These are phyloP conservation scores for Puccinia horiana DNA, from an alignment of 1,284 basidiomycete genomes.

Conservation along the genomic window DNA sequence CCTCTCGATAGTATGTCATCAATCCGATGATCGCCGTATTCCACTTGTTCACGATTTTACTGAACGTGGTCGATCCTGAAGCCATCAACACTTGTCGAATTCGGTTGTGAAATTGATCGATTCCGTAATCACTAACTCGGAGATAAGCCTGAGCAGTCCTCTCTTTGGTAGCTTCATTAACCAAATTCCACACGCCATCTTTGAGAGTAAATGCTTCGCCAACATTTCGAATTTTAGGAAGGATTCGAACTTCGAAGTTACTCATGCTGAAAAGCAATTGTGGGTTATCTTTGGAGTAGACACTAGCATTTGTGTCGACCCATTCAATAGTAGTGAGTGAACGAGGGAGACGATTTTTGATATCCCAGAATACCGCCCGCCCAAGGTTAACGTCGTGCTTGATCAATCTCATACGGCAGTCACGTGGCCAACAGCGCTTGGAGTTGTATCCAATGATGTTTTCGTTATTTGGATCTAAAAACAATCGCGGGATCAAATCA, in stretches of 20 bases:
- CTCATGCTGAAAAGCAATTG: constrained; percentile 98
- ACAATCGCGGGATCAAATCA: background rate
- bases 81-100: constrained; percentile 98
- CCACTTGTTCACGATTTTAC: constrained; percentile 99
- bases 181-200: constrained; percentile 94
- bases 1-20: constrained; percentile 97
- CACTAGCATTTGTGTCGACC: constrained; percentile 64
- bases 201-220: constrained; percentile 94
- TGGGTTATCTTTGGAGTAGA: constrained; percentile 96
- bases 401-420: constrained; percentile 97
- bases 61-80: constrained; percentile 96
- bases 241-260: constrained; percentile 93
- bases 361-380: constrained; percentile 98
- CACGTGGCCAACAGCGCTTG: constrained; percentile 97
- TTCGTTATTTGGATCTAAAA: constrained; percentile 68
- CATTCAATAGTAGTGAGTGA: constrained; percentile 98
- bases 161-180: constrained; percentile 91
- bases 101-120: constrained; percentile 93
- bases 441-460: constrained; percentile 99
- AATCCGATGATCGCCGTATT: constrained; percentile 91
- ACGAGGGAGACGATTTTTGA: constrained; percentile 93
- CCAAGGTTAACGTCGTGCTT: constrained; percentile 99
- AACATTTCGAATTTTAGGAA: constrained; percentile 91
- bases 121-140: constrained; percentile 72
- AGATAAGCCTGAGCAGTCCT: constrained; percentile 96